phyloP scores from a whole-genome alignment of 1,139 yeast species.

The Kurtzmaniella quercitrusa region DNA sequence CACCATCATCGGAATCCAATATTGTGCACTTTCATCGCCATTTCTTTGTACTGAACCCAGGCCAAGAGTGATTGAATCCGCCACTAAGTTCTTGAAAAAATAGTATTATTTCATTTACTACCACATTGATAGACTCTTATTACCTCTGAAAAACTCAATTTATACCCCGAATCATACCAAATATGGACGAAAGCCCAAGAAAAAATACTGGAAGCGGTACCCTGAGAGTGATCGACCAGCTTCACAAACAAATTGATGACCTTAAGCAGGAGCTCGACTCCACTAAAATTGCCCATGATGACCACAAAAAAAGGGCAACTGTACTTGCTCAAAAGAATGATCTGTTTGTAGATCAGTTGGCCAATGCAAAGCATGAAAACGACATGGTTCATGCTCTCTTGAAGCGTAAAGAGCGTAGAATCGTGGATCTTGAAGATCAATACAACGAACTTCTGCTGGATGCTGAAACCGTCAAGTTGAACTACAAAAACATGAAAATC shows the following conservation, averaged over 20 bases:
- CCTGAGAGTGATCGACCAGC: slow-evolving; percentile 53
- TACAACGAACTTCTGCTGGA: slow-evolving; percentile 41
- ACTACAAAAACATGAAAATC: slow-evolving; percentile 45
- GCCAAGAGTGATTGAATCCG: too few species aligned
- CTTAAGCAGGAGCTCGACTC: slow-evolving; percentile 50
- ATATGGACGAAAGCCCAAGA: slow-evolving; percentile 11
- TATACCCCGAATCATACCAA: neutral
- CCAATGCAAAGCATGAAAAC: slow-evolving; percentile 67
- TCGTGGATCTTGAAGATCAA: slow-evolving; percentile 57
- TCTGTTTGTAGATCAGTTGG: slow-evolving; percentile 59
- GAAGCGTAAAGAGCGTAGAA: slow-evolving; percentile 61
- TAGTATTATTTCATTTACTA: too few species aligned
- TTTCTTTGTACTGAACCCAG: too few species aligned
- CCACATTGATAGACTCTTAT: neutral
- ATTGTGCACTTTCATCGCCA: too few species aligned
- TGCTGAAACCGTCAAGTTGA: slow-evolving; percentile 43
- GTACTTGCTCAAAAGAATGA: slow-evolving; percentile 50
- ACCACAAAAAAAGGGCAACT: slow-evolving; percentile 46
- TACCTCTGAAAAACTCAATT: neutral
- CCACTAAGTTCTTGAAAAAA: too few species aligned
- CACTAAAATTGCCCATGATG: slow-evolving; percentile 34
- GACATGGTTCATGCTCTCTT: slow-evolving; percentile 62
- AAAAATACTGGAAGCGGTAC: slow-evolving; percentile 27
- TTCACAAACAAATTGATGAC: slow-evolving; percentile 51
- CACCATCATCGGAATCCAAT: neutral